These are phyloP conservation scores for Lactarius evosmus DNA, from an alignment of 768 basidiomycete genomes.

Conservation along the genomic window DNA sequence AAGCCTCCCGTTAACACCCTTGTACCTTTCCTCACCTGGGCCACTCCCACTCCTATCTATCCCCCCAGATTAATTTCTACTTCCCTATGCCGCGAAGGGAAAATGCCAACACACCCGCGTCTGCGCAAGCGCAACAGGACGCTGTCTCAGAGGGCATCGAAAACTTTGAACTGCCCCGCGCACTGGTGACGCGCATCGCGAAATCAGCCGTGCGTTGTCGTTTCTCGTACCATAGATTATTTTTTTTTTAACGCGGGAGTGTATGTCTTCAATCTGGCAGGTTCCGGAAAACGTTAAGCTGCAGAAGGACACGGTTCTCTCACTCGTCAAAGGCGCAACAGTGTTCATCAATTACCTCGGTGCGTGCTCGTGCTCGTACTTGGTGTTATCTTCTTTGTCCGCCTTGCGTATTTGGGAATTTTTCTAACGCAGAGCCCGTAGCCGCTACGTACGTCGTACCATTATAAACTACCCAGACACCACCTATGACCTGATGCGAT, in stretches of 20 bases:
- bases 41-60: not conserved
- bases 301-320: conserved; percentile 84
- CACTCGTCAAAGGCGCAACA: conserved; percentile 84
- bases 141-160: conserved; percentile 82
- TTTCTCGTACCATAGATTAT: not conserved
- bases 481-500: not conserved
- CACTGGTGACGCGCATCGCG: conserved; percentile 78
- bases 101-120: conserved; percentile 47
- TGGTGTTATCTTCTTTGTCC: not conserved
- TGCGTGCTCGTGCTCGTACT: conserved; percentile 37
- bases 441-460: conserved; percentile 34
- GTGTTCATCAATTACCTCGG: conserved; percentile 95
- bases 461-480: conserved; percentile 31
- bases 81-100: conserved; percentile 86
- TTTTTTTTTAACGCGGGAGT: not conserved
- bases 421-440: conserved; percentile 8
- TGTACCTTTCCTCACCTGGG: not conserved
- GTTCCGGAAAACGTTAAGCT: conserved; percentile 82
- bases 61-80: no score
- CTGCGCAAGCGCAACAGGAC: conserved; percentile 77
- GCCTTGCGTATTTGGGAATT: not conserved
- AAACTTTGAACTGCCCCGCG: conserved; percentile 84
- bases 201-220: conserved; percentile 65
- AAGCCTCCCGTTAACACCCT: not conserved
- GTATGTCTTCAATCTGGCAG: conserved; percentile 38